phyloP scores from a whole-genome alignment of 2,329 filamentous ascomycete genomes.

The Aspergillus udagawae region DNA sequence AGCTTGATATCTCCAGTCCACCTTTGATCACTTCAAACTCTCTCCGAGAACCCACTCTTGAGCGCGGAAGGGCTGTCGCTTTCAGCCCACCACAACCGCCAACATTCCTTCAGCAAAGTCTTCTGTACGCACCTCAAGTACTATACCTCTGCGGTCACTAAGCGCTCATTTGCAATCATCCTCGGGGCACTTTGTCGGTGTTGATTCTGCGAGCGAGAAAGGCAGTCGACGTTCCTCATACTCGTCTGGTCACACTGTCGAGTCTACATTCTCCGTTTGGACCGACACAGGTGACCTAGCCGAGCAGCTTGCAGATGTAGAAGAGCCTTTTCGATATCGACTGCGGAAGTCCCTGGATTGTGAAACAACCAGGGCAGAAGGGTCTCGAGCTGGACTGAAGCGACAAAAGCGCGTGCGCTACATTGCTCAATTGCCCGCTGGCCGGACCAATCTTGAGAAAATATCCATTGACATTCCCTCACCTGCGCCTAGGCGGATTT shows the following conservation, averaged over 20 bases:
- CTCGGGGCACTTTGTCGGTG: constrained; percentile 32
- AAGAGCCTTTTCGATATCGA: constrained; percentile 73
- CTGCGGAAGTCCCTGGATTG: constrained; percentile 63
- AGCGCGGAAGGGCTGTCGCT: constrained; percentile 60
- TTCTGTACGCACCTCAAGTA: constrained; percentile 63
- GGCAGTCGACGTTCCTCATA: constrained; percentile 51
- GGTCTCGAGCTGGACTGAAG: constrained; percentile 30
- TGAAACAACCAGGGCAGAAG: constrained; percentile 48
- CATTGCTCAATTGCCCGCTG: constrained; percentile 46
- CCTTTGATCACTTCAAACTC: not conserved
- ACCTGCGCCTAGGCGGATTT: constrained; percentile 60
- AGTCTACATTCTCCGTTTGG: constrained; percentile 76
- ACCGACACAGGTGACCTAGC: constrained; percentile 93
- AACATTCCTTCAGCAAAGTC: constrained; percentile 76
- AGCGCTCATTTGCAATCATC: constrained; percentile 32
- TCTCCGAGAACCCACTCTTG: not conserved
- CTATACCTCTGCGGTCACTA: constrained; percentile 78
- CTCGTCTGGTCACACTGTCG: constrained; percentile 48
- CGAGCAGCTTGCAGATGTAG: constrained; percentile 79
- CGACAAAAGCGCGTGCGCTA: constrained; percentile 68
- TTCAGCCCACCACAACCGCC: constrained; percentile 69
- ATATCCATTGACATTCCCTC: constrained; percentile 68
- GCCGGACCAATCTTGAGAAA: constrained; percentile 33
- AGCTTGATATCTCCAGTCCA: constrained; percentile 1
- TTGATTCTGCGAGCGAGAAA: constrained; percentile 45